Base-by-base conservation (phyloP, 805 yeast genomes). In the Pichia californica region DNA sequence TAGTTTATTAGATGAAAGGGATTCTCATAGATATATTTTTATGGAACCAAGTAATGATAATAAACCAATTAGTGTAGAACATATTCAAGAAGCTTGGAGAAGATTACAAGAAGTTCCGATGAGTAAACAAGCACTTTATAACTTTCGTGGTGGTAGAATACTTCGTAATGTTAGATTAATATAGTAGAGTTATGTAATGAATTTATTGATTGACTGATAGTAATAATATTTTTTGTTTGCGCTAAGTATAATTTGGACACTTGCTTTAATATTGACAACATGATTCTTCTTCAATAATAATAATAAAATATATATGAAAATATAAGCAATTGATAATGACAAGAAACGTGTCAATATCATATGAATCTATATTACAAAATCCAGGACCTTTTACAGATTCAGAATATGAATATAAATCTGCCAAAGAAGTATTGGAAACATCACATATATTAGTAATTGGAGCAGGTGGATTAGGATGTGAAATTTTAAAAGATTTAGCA, bases 71-170 rank as follows among this genome's bases (percentile, higher is more conserved):
- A 68, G 77, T 58, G 86, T 91, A 0, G 76, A 77, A 46, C 96
- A 89, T 61, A 80, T 89, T 10, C 81, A 81, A 46, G 96, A 88
- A 56, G 96, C 97, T 0, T 88, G 93, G 88, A 69, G 96, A 55
- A 66, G 82, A 41, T 62, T 87, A 34, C 96, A 88, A 60, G 63
- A 69, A 2, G 65, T 61, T 2, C 71, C 73, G 35, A 76, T 75
- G 54, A 74, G 70, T 36, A 81, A 77, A 49, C 77, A 73, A 46
- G 83, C 93, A 2, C 59, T 80, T 34, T 70, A 88, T 46, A 79
- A 83, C 41, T 87, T 81, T 59, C 75, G 79, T 27, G 95, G 88
- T 11, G 88, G 88, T 2, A 63, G 76, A 48, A 65, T 81, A 32
- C 69, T 66, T 47, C 64, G 76, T 3, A 66, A 74, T 51, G 73